These are phyloP conservation scores for Ailanthus altissimus DNA, from an alignment of 345 rosid species.

Conservation along the genomic window DNA sequence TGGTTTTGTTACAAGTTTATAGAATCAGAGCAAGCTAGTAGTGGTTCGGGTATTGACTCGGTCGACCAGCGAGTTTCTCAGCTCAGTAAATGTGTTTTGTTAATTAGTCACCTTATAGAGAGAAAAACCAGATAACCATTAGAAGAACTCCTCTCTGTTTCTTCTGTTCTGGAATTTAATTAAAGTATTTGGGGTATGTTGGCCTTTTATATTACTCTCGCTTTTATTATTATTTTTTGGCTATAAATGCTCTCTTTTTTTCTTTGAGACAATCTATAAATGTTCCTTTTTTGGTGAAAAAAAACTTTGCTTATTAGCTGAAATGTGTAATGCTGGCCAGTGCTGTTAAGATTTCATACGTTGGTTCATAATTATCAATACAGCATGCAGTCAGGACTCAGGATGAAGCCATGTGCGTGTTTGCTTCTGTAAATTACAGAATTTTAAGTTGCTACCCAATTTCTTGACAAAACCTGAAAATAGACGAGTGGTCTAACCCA, in stretches of 20 bases:
- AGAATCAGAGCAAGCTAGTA: background rate
- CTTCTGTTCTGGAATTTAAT: background rate
- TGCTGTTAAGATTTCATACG: no score
- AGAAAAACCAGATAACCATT: background rate
- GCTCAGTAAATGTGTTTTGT: background rate
- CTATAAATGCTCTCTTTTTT: background rate
- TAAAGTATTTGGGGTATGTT: background rate
- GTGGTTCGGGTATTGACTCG: constrained; percentile 55
- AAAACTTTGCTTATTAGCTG: no score
- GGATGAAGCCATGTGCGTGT: background rate
- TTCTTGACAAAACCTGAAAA: no score
- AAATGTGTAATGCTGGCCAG: no score
- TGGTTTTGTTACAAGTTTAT: background rate
- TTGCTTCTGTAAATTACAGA: background rate
- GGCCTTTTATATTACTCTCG: background rate
- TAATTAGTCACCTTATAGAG: background rate
- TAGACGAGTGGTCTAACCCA: no score
- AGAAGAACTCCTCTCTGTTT: background rate
- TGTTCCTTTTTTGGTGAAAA: no score
- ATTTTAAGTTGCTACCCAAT: background rate
- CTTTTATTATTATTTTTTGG: background rate
- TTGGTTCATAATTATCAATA: no score
- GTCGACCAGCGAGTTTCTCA: constrained; percentile 16
- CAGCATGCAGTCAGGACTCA: no score
- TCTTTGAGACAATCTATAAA: no score